Evolutionary conservation across 2,329 filamentous ascomycete species (phyloP).

Genomic region (Ceratocystis papillata): DNA sequence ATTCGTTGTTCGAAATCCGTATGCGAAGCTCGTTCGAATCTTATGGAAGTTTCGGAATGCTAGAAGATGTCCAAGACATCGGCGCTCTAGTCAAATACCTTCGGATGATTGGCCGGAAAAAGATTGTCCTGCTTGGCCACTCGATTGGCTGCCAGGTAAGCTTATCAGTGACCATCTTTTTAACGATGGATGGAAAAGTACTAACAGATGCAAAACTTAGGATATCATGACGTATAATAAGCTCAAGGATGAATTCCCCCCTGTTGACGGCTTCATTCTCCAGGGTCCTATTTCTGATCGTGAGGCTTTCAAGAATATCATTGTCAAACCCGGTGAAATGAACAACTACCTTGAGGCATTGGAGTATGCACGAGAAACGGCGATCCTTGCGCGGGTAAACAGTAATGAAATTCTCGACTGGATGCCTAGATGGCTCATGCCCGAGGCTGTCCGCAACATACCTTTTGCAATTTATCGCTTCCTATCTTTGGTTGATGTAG

Average conservation of each 20-base stretch:
- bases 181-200: background rate
- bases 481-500: constrained; percentile 40
- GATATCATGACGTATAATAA: constrained; percentile 47
- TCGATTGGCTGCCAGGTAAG: constrained; percentile 48
- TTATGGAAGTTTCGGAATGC: constrained; percentile 42
- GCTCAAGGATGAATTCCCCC: constrained; percentile 35
- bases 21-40: constrained; percentile 44
- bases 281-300: constrained; percentile 73
- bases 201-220: constrained; percentile 30
- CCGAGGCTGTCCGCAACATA: constrained; percentile 32
- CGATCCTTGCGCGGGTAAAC: constrained; percentile 32
- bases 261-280: constrained; percentile 64
- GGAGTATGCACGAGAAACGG: constrained; percentile 43
- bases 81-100: constrained; percentile 44
- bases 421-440: constrained; percentile 40
- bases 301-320: constrained; percentile 44
- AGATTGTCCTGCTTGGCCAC: constrained; percentile 47
- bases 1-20: constrained; percentile 47
- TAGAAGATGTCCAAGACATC: constrained; percentile 45
- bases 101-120: constrained; percentile 39
- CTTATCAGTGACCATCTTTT: background rate
- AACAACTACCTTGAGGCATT: constrained; percentile 39
- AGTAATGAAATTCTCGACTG: constrained; percentile 43
- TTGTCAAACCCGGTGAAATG: constrained; percentile 29
- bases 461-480: constrained; percentile 46